Evolutionary conservation across 129 eudicot genomes (phyloP).

Genomic region (Dittrichia graveolens): DNA sequence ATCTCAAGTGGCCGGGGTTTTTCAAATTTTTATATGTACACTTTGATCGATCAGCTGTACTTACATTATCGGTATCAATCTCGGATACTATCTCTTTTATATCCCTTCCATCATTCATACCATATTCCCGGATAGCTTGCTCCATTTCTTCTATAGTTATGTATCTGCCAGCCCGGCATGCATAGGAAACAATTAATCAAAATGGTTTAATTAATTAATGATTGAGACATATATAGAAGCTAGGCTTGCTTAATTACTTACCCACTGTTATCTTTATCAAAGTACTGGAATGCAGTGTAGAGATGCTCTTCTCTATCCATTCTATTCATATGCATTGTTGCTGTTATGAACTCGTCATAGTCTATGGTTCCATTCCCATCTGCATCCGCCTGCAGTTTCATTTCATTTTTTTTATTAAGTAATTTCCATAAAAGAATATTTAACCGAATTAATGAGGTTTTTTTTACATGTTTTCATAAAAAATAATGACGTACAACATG

Average conservation of each 20-base stretch:
- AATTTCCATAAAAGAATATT: too few relatives aligned
- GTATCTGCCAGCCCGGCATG: conserved; percentile 58
- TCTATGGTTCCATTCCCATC: conserved; percentile 91
- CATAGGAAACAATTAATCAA: background rate
- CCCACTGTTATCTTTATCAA: conserved; percentile 89
- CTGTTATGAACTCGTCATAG: conserved; percentile 88
- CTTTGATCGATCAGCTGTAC: conserved; percentile 21
- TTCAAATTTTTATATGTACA: too few relatives aligned
- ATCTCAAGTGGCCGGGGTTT: too few relatives aligned
- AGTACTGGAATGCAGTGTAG: conserved; percentile 83
- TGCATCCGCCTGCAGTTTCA: conserved; percentile 67
- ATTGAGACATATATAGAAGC: background rate
- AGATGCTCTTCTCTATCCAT: conserved; percentile 94
- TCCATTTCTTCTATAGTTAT: conserved; percentile 81
- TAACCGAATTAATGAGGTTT: background rate
- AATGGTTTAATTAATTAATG: background rate
- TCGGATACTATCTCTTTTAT: conserved; percentile 79
- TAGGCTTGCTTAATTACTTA: conserved; percentile 37
- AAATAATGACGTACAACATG: conserved; percentile 16
- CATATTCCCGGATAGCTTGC: conserved; percentile 78
- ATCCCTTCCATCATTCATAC: conserved; percentile 71
- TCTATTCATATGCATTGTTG: conserved; percentile 90
- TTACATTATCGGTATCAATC: conserved; percentile 73
- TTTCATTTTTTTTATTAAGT: too few relatives aligned
- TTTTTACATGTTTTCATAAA: background rate